phyloP scores from a whole-genome alignment of 371 early-diverging fungal species.

The Apophysomyces variabilis region DNA sequence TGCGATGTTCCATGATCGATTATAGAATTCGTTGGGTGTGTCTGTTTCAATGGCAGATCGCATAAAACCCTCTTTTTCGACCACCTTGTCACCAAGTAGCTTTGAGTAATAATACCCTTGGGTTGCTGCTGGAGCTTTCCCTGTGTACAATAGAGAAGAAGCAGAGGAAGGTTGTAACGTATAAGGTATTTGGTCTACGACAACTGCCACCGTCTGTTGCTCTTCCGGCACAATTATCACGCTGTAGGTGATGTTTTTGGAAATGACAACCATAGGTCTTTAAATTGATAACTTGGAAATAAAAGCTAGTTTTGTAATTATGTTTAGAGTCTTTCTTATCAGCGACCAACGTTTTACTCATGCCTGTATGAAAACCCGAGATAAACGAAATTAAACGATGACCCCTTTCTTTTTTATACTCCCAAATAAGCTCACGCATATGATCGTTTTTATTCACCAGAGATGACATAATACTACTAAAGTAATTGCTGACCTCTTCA shows the following conservation, averaged over 20 bases:
- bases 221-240: constrained; percentile 17
- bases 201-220: constrained; percentile 16
- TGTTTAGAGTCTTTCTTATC: no score
- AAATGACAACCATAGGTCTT: background rate
- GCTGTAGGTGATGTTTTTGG: constrained; percentile 15
- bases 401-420: no score
- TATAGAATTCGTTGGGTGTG: constrained; percentile 30
- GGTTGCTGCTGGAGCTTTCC: constrained; percentile 23
- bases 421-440: no score
- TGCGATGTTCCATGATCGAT: constrained; percentile 16
- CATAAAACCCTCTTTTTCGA: constrained; percentile 14
- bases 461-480: no score
- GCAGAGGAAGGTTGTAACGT: constrained; percentile 4
- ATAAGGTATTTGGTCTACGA: constrained; percentile 24
- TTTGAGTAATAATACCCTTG: constrained; percentile 16
- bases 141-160: constrained; percentile 16
- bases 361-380: no score
- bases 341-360: no score
- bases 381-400: no score
- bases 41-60: constrained; percentile 8
- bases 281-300: no score
- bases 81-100: constrained; percentile 4
- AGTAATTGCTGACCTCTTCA: no score
- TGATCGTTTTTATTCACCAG: no score
- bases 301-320: no score